Conservation (phyloP, 306 rosid genomes). For the Hylodesmum podocarpum region DNA sequence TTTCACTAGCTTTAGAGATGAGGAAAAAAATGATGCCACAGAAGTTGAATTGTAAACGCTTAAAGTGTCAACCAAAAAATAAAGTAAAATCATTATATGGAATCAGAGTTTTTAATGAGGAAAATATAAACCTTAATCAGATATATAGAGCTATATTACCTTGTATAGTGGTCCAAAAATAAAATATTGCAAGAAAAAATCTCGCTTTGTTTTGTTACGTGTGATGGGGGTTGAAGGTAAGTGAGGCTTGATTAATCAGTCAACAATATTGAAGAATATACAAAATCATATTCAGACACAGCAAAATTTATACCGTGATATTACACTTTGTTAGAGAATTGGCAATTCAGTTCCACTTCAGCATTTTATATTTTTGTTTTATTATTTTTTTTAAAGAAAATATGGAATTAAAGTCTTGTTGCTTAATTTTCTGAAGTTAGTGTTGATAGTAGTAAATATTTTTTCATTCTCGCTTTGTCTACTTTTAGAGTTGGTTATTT, state of each 20-base stretch:
- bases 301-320: not conserved
- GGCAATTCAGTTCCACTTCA: no score
- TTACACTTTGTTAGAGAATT: no score
- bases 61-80: constrained; percentile 14
- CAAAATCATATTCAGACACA: not conserved
- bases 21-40: not conserved
- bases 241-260: not conserved
- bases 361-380: no score
- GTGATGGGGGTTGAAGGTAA: not conserved
- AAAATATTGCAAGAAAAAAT: not conserved
- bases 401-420: no score
- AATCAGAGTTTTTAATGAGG: not conserved
- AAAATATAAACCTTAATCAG: not conserved
- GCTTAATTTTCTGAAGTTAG: no score
- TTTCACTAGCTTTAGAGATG: not conserved
- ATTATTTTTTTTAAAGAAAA: no score
- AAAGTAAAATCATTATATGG: not conserved
- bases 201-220: not conserved
- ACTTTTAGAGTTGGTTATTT: no score
- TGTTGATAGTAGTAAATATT: no score
- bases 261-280: not conserved
- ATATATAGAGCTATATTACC: not conserved
- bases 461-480: no score
- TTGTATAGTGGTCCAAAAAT: not conserved
- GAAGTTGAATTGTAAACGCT: not conserved